Evolutionary conservation across 176 grass and related monocot genomes (phyloP).

Genomic region (Puya raimondii): DNA sequence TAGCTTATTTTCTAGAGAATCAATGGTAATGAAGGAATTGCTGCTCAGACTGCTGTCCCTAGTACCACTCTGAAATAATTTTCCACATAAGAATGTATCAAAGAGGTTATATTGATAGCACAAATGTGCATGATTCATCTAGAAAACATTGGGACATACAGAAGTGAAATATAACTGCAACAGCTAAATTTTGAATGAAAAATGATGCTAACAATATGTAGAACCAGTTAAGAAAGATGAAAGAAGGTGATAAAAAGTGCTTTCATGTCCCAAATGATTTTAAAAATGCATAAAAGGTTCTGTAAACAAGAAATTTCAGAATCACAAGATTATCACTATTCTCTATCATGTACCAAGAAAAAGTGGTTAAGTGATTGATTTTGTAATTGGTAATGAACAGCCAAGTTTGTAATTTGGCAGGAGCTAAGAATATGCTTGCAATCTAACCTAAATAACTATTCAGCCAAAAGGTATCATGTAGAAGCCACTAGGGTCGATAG

Average conservation of each 20-base stretch:
- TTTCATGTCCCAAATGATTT: background rate
- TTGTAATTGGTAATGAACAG: too few relatives aligned
- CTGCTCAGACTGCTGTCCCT: slow-evolving; percentile 85
- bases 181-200: too few relatives aligned
- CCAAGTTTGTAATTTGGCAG: too few relatives aligned
- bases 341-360: too few relatives aligned
- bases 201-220: too few relatives aligned
- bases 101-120: background rate
- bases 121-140: background rate
- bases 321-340: background rate
- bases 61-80: slow-evolving; percentile 35
- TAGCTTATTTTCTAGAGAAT: slow-evolving; percentile 62
- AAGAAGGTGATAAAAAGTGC: too few relatives aligned
- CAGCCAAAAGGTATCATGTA: background rate
- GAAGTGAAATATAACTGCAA: background rate
- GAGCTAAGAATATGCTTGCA: too few relatives aligned
- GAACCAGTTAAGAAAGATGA: too few relatives aligned
- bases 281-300: background rate
- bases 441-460: too few relatives aligned
- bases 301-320: background rate
- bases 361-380: too few relatives aligned
- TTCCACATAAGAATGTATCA: slow-evolving; percentile 1
- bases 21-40: slow-evolving; percentile 29
- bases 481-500: background rate
- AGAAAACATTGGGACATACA: background rate